Evolutionary conservation across 345 rosid genomes (phyloP).

Genomic region (Rhizophora mangle): DNA sequence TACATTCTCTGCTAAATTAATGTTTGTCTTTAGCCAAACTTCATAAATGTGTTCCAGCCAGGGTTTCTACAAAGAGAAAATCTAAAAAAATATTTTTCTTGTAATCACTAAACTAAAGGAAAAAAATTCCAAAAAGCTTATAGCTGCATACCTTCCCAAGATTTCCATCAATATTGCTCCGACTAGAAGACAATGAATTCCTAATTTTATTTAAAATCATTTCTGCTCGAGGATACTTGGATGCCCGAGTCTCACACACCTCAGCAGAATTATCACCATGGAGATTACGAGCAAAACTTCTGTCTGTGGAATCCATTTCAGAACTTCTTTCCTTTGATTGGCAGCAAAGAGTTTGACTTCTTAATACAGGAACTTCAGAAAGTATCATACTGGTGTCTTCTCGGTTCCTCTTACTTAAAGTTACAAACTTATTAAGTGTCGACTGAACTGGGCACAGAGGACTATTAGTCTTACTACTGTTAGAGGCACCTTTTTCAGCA

Average conservation of each 20-base stretch:
- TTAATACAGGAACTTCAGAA: slow-evolving; percentile 77
- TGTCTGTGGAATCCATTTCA: slow-evolving; percentile 26
- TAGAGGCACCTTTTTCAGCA: slow-evolving; percentile 29
- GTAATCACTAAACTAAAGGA: background rate
- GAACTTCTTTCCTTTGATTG: slow-evolving; percentile 35
- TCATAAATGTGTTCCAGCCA: no score
- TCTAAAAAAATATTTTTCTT: background rate
- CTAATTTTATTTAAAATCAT: slow-evolving; percentile 29
- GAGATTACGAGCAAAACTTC: slow-evolving; percentile 29
- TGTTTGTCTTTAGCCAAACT: no score
- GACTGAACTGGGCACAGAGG: slow-evolving; percentile 53
- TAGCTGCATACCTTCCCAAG: slow-evolving; percentile 39
- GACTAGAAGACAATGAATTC: slow-evolving; percentile 29
- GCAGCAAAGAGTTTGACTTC: slow-evolving; percentile 44
- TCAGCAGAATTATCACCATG: slow-evolving; percentile 35
- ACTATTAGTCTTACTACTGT: slow-evolving; percentile 31
- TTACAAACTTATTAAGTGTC: slow-evolving; percentile 59
- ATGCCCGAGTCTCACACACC: slow-evolving; percentile 30
- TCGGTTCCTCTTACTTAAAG: slow-evolving; percentile 72
- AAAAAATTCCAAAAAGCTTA: background rate
- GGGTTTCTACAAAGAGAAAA: background rate
- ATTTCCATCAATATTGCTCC: slow-evolving; percentile 25
- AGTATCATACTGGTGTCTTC: slow-evolving; percentile 47
- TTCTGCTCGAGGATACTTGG: slow-evolving; percentile 32
- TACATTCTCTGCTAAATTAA: no score